Percentiles rank a stretch among this genome's conserved stretches.
These are phyloP conservation scores for Pseudomassariella vexata DNA, from an alignment of 2,329 filamentous ascomycete genomes.

Conservation along the genomic window DNA sequence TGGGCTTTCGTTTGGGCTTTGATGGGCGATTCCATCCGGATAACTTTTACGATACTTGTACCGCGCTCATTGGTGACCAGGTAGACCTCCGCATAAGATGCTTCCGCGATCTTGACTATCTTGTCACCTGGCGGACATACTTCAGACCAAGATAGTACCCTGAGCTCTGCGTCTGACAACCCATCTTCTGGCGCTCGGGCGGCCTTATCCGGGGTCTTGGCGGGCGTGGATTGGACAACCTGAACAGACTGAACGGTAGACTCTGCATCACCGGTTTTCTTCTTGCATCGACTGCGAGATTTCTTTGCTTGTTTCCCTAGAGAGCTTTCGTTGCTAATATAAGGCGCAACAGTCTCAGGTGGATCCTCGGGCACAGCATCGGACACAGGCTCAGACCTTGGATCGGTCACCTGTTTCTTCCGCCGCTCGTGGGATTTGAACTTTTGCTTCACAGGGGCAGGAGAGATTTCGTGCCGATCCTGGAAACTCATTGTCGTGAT, in stretches of 20 bases:
- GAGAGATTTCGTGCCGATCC: slow-evolving; percentile 14
- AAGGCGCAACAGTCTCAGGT: too few species aligned
- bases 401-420: not conserved
- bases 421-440: slow-evolving; percentile 8
- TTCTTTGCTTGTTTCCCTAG: too few species aligned
- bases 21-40: slow-evolving; percentile 53
- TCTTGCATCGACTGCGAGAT: too few species aligned
- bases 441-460: slow-evolving; percentile 9
- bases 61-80: slow-evolving; percentile 53
- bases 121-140: slow-evolving; percentile 46
- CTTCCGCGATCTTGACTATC: slow-evolving; percentile 61
- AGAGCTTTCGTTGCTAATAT: too few species aligned
- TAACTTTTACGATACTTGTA: slow-evolving; percentile 60
- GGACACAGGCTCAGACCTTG: too few species aligned
- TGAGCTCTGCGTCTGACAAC: too few species aligned
- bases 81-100: slow-evolving; percentile 62
- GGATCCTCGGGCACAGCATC: too few species aligned
- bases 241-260: too few species aligned
- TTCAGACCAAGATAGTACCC: slow-evolving; percentile 49
- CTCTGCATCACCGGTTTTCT: too few species aligned
- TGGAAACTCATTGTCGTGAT: slow-evolving; percentile 18
- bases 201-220: too few species aligned
- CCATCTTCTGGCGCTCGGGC: slow-evolving; percentile 13
- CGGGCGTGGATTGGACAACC: too few species aligned
- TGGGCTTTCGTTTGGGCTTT: slow-evolving; percentile 53